These are phyloP conservation scores for Tulasnella sp. DNA, from an alignment of 768 basidiomycete genomes.

Conservation along the genomic window DNA sequence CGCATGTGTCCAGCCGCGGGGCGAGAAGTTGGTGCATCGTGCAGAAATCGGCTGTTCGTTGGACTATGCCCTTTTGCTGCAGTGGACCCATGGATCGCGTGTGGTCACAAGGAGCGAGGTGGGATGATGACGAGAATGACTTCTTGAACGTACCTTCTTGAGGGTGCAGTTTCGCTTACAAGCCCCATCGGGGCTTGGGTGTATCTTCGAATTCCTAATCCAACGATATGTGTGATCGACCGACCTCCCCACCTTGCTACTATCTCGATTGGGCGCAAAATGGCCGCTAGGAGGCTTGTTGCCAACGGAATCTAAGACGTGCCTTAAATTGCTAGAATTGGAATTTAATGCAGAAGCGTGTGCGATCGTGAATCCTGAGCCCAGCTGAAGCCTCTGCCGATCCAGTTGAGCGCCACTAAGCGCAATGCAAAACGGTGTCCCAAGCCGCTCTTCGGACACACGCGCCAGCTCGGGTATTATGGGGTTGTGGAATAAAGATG, in stretches of 20 bases:
- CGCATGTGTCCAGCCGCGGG: conserved; percentile 4
- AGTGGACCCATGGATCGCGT: neutral
- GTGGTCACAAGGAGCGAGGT: conserved; percentile 9
- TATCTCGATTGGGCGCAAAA: conserved; percentile 5
- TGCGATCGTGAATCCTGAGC: neutral
- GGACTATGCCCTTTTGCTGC: neutral
- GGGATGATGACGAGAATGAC: neutral
- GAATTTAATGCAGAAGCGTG: neutral
- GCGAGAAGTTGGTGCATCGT: conserved; percentile 2
- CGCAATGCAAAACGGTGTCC: neutral
- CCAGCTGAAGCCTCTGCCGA: neutral
- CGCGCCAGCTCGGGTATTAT: neutral
- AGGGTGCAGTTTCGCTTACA: neutral
- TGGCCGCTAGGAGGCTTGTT: neutral
- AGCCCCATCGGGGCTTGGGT: neutral
- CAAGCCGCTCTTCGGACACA: neutral
- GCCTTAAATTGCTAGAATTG: conserved; percentile 1
- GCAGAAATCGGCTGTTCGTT: neutral
- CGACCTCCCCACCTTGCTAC: neutral
- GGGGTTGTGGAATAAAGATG: conserved; percentile 2
- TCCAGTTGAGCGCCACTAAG: neutral
- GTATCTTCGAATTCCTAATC: neutral
- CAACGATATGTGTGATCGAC: neutral
- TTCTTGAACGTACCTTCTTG: conserved; percentile 7
- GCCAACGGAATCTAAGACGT: conserved; percentile 11